Percentiles rank a stretch among this genome's conserved stretches.
These are phyloP conservation scores for Trichocladium uniseriatum DNA, from an alignment of 495 filamentous ascomycete species.

Conservation along the genomic window DNA sequence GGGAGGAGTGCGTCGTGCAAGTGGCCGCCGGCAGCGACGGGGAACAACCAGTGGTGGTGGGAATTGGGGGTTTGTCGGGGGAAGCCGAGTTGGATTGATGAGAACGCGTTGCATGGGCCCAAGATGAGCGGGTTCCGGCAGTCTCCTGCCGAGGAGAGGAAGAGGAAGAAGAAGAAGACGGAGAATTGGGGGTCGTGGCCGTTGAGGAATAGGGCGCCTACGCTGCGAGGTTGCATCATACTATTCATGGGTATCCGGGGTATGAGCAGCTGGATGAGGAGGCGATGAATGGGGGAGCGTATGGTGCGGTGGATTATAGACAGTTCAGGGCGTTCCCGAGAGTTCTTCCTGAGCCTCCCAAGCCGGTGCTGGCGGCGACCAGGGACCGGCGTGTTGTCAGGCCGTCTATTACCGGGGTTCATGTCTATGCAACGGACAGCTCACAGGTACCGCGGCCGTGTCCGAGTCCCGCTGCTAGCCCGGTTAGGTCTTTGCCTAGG, in stretches of 20 bases:
- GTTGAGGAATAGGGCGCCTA: constrained; percentile 13
- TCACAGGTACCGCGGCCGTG: constrained; percentile 1
- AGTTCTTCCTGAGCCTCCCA: constrained; percentile 14
- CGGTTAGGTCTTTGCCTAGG: constrained; percentile 11
- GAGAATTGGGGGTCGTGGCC: constrained; percentile 16
- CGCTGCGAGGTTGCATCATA: constrained; percentile 15
- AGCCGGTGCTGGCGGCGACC: constrained; percentile 9
- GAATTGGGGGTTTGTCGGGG: background rate
- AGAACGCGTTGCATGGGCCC: constrained; percentile 35
- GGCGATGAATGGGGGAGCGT: background rate
- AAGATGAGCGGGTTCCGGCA: constrained; percentile 18
- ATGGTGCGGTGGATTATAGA: constrained; percentile 1
- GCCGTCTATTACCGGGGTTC: constrained; percentile 1
- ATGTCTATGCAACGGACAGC: background rate
- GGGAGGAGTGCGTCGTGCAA: background rate
- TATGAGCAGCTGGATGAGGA: background rate
- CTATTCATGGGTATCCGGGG: constrained; percentile 7
- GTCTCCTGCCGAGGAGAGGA: background rate
- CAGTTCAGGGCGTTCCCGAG: constrained; percentile 9
- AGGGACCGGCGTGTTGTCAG: background rate
- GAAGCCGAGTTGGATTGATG: constrained; percentile 34
- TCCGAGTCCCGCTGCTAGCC: background rate
- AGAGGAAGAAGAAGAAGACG: constrained; percentile 8
- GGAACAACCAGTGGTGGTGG: background rate
- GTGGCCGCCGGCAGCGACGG: constrained; percentile 3